Evolutionary conservation across 805 yeast genomes (phyloP).

Genomic region (Nakazawaea anatomiae): DNA sequence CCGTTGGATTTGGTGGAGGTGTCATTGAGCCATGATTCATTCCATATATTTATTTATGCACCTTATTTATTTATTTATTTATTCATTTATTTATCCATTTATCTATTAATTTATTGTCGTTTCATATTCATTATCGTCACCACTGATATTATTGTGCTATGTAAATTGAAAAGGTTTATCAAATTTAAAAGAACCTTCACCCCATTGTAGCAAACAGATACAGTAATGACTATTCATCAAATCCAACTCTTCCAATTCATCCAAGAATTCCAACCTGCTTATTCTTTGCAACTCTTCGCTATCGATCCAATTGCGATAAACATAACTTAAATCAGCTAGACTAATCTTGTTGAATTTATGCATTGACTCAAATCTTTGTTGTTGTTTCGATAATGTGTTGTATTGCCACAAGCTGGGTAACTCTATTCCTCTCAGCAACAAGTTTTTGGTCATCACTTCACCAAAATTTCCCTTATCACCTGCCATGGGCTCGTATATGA

Average conservation of each 20-base stretch:
- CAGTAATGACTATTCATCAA: slow-evolving; percentile 60
- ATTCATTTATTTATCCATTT: neutral
- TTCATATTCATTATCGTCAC: neutral
- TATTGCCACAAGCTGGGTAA: slow-evolving; percentile 51
- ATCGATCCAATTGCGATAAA: slow-evolving; percentile 37
- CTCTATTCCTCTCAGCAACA: slow-evolving; percentile 54
- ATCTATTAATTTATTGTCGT: neutral
- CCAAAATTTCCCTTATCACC: slow-evolving; percentile 60
- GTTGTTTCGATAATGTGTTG: slow-evolving; percentile 39
- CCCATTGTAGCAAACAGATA: slow-evolving; percentile 26
- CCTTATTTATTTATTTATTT: slow-evolving; percentile 7
- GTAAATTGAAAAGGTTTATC: neutral
- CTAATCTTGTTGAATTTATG: slow-evolving; percentile 17
- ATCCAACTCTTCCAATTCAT: slow-evolving; percentile 68
- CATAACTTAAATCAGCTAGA: slow-evolving; percentile 40
- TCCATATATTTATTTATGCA: slow-evolving; percentile 2
- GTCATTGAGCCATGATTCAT: slow-evolving; percentile 3
- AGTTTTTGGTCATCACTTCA: slow-evolving; percentile 56
- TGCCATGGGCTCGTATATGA: slow-evolving; percentile 68
- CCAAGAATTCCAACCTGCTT: slow-evolving; percentile 55
- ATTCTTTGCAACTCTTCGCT: slow-evolving; percentile 36
- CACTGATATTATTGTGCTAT: no score
- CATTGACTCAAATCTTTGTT: slow-evolving; percentile 24
- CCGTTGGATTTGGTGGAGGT: slow-evolving; percentile 51
- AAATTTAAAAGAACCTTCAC: slow-evolving; percentile 1